These are phyloP conservation scores for Lumnitzera racemosa DNA, from an alignment of 345 rosid species.

Conservation along the genomic window DNA sequence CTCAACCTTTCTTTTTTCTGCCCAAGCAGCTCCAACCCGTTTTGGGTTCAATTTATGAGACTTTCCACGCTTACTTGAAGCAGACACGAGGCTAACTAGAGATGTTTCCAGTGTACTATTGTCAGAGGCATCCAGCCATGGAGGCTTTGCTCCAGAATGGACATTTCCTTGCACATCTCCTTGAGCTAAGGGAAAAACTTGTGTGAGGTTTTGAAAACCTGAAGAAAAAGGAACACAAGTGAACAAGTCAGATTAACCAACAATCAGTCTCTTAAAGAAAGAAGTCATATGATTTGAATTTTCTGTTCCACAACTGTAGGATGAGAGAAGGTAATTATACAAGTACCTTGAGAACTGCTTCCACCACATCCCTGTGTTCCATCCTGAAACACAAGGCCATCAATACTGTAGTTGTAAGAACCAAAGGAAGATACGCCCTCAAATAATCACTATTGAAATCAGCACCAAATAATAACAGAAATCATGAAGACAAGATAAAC, in stretches of 20 bases:
- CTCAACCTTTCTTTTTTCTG: conserved; percentile 84
- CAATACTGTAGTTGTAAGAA: conserved; percentile 6
- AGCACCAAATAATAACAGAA: too few relatives aligned
- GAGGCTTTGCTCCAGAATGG: conserved; percentile 79
- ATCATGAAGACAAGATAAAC: too few relatives aligned
- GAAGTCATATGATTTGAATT: too few relatives aligned
- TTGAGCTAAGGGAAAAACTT: conserved; percentile 24
- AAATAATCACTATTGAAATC: too few relatives aligned
- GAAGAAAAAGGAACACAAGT: conserved; percentile 8
- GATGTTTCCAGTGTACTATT: conserved; percentile 21
- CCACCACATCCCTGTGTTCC: conserved; percentile 18
- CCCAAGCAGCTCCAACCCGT: conserved; percentile 96
- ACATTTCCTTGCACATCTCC: conserved; percentile 50
- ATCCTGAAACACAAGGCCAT: conserved; percentile 29
- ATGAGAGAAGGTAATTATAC: conserved; percentile 4
- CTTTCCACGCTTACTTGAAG: conserved; percentile 36
- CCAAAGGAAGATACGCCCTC: too few relatives aligned
- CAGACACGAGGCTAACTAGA: conserved; percentile 12
- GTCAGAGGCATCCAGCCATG: conserved; percentile 60
- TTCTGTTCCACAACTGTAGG: not conserved
- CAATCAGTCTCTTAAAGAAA: too few relatives aligned
- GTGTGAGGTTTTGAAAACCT: conserved; percentile 34
- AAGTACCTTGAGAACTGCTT: conserved; percentile 41
- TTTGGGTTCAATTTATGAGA: conserved; percentile 62
- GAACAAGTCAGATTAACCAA: not conserved